These are phyloP conservation scores for Friedmanniomyces endolithicus DNA, from an alignment of 495 filamentous ascomycete species.

Conservation along the genomic window DNA sequence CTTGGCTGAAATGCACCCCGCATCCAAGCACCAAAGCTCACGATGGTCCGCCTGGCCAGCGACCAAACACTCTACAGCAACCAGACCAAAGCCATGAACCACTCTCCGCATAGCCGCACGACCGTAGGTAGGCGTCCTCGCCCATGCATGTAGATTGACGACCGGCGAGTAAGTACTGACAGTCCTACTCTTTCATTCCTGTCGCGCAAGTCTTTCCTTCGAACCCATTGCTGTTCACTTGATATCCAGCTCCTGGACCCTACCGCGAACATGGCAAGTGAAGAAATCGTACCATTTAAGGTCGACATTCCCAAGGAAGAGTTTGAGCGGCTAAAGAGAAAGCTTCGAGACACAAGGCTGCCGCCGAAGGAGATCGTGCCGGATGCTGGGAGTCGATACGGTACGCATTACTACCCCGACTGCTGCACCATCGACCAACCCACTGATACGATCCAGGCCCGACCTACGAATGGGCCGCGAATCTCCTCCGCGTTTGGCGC, in stretches of 20 bases:
- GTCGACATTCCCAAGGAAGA: slow-evolving; percentile 12
- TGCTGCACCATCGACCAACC: slow-evolving; percentile 3
- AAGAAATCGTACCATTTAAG: slow-evolving; percentile 14
- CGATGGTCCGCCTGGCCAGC: too few relatives aligned
- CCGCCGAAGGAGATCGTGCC: slow-evolving; percentile 16
- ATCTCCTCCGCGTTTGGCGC: not conserved
- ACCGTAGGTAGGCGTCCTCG: too few relatives aligned
- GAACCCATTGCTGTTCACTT: too few relatives aligned
- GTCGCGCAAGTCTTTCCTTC: not conserved
- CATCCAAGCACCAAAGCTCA: not conserved
- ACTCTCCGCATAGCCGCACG: too few relatives aligned
- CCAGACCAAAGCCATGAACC: too few relatives aligned
- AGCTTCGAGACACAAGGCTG: slow-evolving; percentile 12
- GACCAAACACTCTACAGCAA: too few relatives aligned
- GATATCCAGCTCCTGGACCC: too few relatives aligned
- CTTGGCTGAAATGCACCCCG: not conserved
- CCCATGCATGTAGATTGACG: too few relatives aligned
- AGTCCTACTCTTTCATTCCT: too few relatives aligned
- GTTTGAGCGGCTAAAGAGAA: slow-evolving; percentile 16
- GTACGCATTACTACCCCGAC: slow-evolving; percentile 3
- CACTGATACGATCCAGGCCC: slow-evolving; percentile 5
- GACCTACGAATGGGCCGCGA: not conserved
- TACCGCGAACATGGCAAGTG: slow-evolving; percentile 1
- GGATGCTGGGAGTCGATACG: slow-evolving; percentile 11
- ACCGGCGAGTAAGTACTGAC: too few relatives aligned